These are phyloP conservation scores for Phialophora chinensis DNA, from an alignment of 2,329 filamentous ascomycete genomes.

Conservation along the genomic window DNA sequence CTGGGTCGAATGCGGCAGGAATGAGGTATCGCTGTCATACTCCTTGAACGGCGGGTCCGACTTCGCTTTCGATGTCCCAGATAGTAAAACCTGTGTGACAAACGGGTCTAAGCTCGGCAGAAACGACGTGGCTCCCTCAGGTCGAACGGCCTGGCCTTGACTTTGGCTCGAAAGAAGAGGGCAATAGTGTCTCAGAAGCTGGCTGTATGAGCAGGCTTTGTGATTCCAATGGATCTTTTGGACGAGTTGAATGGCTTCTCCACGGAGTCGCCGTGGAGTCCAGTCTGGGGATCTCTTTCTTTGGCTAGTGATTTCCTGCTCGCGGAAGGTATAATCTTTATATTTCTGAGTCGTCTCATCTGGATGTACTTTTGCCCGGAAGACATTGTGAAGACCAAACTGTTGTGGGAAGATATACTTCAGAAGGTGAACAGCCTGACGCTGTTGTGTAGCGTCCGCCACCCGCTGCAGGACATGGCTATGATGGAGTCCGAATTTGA, in stretches of 20 bases:
- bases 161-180: conserved; percentile 49
- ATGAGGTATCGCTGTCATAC: conserved; percentile 27
- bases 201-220: conserved; percentile 75
- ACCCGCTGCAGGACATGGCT: conserved; percentile 84
- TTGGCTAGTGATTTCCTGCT: conserved; percentile 71
- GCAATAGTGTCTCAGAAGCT: conserved; percentile 81
- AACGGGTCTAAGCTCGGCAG: conserved; percentile 14
- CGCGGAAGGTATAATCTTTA: conserved; percentile 84
- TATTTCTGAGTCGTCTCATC: conserved; percentile 72
- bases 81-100: conserved; percentile 21
- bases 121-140: conserved; percentile 22
- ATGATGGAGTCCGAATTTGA: conserved; percentile 77
- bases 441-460: conserved; percentile 53
- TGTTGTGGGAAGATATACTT: conserved; percentile 94
- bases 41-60: background rate
- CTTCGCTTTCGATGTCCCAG: background rate
- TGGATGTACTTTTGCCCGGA: conserved; percentile 71
- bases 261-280: conserved; percentile 64
- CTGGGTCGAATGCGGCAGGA: conserved; percentile 62
- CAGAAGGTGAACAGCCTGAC: conserved; percentile 72
- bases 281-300: conserved; percentile 19
- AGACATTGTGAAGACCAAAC: conserved; percentile 91
- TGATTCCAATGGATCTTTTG: conserved; percentile 73
- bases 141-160: conserved; percentile 43
- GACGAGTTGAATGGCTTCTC: conserved; percentile 64